Conservation (phyloP, 163 green algal genomes). For the Scenedesmus sp. region DNA sequence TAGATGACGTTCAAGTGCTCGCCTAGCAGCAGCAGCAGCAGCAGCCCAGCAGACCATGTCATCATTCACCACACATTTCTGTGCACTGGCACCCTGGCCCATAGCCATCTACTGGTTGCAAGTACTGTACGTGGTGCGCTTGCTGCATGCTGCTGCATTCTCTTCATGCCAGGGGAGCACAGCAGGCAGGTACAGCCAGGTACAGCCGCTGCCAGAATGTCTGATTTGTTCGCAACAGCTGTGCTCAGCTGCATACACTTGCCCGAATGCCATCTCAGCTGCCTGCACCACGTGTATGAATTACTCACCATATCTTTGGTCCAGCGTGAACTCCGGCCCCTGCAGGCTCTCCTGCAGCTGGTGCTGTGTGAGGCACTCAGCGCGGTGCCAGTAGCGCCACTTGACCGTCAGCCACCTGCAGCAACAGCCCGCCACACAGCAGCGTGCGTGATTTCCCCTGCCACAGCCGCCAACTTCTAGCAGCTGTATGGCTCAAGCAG, state of each 20-base stretch:
- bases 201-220: neutral
- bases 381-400: neutral
- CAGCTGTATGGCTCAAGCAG: neutral
- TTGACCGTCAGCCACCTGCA: conserved; percentile 27
- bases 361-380: conserved; percentile 48
- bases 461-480: neutral
- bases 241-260: too few species aligned
- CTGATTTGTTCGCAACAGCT: too few species aligned
- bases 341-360: conserved; percentile 45
- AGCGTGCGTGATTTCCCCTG: neutral
- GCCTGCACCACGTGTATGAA: neutral
- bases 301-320: conserved; percentile 58
- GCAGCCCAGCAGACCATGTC: neutral
- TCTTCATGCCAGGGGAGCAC: neutral
- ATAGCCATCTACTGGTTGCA: neutral
- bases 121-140: neutral
- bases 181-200: neutral
- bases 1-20: conserved; percentile 67
- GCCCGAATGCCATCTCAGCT: too few species aligned
- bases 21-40: conserved; percentile 22
- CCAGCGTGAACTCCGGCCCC: conserved; percentile 64
- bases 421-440: neutral
- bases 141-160: neutral
- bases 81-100: too few species aligned
- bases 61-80: too few species aligned